Evolutionary conservation across 73 alveolate genomes (phyloP).

Genomic region (Tetrahymena thermophila): DNA sequence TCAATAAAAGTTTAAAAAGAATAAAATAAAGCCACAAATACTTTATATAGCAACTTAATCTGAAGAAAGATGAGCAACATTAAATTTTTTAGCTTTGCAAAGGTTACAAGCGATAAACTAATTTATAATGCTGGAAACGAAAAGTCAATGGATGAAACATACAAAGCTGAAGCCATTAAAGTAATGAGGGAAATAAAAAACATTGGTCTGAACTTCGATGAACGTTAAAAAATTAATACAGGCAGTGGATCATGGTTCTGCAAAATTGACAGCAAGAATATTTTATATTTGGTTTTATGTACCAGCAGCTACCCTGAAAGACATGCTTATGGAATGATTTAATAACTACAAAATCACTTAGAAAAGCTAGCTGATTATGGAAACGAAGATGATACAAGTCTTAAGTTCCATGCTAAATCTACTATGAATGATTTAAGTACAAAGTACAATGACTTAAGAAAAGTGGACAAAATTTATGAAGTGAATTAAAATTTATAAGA

Average conservation of each 20-base stretch:
- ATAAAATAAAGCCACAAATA: too few species aligned
- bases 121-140: not conserved
- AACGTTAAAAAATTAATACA: conserved; percentile 23
- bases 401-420: not conserved
- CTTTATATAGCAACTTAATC: not conserved
- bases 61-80: not conserved
- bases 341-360: conserved; percentile 13
- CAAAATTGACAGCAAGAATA: conserved; percentile 6
- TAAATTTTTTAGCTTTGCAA: not conserved
- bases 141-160: conserved; percentile 2
- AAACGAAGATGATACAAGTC: not conserved
- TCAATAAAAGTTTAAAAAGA: too few species aligned
- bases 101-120: not conserved
- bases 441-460: not conserved
- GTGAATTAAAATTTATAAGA: not conserved
- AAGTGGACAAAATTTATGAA: not conserved
- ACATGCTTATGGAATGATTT: conserved; percentile 29
- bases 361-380: conserved; percentile 2
- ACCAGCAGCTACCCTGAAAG: conserved; percentile 37
- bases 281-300: conserved; percentile 7
- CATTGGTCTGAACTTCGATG: conserved; percentile 7
- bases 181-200: conserved; percentile 15
- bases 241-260: conserved; percentile 43
- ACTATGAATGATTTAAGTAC: not conserved
- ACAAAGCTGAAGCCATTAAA: conserved; percentile 16